Percentiles rank a stretch among this genome's conserved stretches.
These are phyloP conservation scores for Torulaspora franciscae DNA, from an alignment of 805 yeast genomes.

Conservation along the genomic window DNA sequence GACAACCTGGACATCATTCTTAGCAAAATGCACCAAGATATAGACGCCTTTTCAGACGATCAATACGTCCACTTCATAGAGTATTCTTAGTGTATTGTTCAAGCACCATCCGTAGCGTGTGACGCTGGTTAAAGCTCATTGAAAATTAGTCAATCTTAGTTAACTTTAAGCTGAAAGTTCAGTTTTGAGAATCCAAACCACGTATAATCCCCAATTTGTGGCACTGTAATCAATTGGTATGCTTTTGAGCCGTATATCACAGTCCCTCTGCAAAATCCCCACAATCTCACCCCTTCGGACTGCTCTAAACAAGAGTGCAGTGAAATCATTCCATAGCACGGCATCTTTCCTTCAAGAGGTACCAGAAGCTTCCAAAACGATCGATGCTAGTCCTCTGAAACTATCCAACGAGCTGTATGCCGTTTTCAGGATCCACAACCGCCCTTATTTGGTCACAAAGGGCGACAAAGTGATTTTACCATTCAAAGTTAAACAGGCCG, in stretches of 20 bases:
- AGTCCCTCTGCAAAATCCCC: neutral
- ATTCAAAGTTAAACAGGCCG: constrained; percentile 65
- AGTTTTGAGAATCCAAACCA: neutral
- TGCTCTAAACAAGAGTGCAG: neutral
- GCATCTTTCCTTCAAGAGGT: constrained; percentile 4
- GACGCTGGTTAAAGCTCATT: neutral
- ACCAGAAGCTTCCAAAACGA: neutral
- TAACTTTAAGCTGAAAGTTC: neutral
- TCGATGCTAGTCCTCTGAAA: constrained; percentile 58
- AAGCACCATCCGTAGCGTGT: constrained; percentile 1
- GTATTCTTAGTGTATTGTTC: neutral
- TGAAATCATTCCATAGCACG: constrained; percentile 1
- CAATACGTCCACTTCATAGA: no score
- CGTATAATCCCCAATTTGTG: neutral
- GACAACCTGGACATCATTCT: neutral
- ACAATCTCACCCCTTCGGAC: neutral
- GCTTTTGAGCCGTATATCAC: neutral
- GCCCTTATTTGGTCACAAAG: constrained; percentile 81
- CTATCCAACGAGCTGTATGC: constrained; percentile 74
- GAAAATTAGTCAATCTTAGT: constrained; percentile 1
- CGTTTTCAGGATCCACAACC: constrained; percentile 69
- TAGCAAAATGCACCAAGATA: no score
- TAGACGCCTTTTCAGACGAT: no score
- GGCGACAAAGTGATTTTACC: constrained; percentile 86
- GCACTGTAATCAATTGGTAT: neutral